Conservation (phyloP, 768 basidiomycete species). For the Pisolithus tinctorius region DNA sequence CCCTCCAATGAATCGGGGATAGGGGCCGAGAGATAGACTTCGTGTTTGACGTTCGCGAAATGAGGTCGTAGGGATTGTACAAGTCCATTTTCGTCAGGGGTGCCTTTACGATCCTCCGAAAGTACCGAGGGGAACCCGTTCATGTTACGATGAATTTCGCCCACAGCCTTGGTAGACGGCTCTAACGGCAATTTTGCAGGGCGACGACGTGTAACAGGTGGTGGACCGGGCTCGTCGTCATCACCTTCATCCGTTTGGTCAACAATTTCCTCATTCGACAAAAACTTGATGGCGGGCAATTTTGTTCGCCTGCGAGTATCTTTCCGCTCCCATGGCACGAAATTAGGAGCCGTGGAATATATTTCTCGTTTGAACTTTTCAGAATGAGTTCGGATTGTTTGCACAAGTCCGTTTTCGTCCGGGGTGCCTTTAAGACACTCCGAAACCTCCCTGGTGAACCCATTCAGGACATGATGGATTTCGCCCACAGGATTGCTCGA, state of each 20-base stretch:
- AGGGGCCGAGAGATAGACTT: too few relatives aligned
- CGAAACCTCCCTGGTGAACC: slow-evolving; percentile 41
- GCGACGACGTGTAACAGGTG: background rate
- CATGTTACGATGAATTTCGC: slow-evolving; percentile 46
- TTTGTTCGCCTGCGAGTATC: background rate
- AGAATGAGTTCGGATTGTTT: slow-evolving; percentile 45
- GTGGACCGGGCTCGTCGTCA: slow-evolving; percentile 3
- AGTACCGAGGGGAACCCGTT: slow-evolving; percentile 42
- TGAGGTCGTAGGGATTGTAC: slow-evolving; percentile 48
- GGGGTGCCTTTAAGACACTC: slow-evolving; percentile 48
- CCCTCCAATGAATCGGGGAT: slow-evolving; percentile 33
- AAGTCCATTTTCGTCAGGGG: slow-evolving; percentile 44
- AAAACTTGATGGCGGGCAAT: slow-evolving; percentile 21
- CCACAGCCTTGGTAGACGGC: slow-evolving; percentile 49
- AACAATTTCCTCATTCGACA: slow-evolving; percentile 34
- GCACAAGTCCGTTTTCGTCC: slow-evolving; percentile 45
- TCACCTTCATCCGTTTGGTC: background rate
- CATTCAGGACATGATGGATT: slow-evolving; percentile 40
- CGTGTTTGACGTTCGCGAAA: background rate
- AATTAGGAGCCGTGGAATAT: slow-evolving; percentile 48
- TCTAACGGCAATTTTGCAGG: slow-evolving; percentile 34
- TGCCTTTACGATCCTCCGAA: slow-evolving; percentile 41
- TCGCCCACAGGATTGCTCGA: slow-evolving; percentile 53
- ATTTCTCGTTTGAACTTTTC: slow-evolving; percentile 42
- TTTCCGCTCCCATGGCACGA: slow-evolving; percentile 40